phyloP scores from a whole-genome alignment of 805 yeast genomes.

The Starmerella khaoyaiensis region DNA sequence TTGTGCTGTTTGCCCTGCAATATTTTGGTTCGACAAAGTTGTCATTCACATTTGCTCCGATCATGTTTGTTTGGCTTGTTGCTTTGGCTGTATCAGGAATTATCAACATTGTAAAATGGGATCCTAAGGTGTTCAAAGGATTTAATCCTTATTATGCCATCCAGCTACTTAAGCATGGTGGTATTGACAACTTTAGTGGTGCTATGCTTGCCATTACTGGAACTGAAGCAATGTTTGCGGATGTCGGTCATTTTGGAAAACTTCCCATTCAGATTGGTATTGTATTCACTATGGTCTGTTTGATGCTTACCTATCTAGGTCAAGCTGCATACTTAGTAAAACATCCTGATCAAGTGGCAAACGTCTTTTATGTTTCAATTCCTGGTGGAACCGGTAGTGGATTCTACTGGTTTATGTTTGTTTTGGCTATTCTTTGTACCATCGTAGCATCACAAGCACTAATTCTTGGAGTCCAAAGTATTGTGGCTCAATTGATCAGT shows the following conservation, averaged over 20 bases:
- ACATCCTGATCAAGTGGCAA: constrained; percentile 32
- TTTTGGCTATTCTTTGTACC: constrained; percentile 41
- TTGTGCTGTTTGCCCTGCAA: constrained; percentile 37
- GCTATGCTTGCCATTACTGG: constrained; percentile 48
- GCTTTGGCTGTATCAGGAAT: constrained; percentile 37
- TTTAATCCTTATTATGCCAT: constrained; percentile 43
- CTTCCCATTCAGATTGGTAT: constrained; percentile 39
- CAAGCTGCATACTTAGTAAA: constrained; percentile 40
- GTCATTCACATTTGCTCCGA: constrained; percentile 42
- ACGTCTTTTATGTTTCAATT: constrained; percentile 38
- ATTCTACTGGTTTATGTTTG: constrained; percentile 38
- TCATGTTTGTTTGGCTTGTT: constrained; percentile 40
- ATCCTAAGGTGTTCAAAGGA: constrained; percentile 36
- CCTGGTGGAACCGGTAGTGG: constrained; percentile 38
- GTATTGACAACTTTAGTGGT: constrained; percentile 34
- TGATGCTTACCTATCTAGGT: constrained; percentile 43
- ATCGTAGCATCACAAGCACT: constrained; percentile 51
- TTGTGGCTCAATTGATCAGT: constrained; percentile 40
- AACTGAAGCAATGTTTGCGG: constrained; percentile 53
- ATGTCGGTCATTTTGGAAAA: constrained; percentile 44
- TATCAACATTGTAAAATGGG: constrained; percentile 32
- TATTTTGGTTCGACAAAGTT: constrained; percentile 39
- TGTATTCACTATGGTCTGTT: constrained; percentile 24
- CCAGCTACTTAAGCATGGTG: constrained; percentile 29
- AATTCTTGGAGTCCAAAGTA: constrained; percentile 43